These are phyloP conservation scores for Pelargonium fulgidum DNA, from an alignment of 441 rosid species.

Conservation along the genomic window DNA sequence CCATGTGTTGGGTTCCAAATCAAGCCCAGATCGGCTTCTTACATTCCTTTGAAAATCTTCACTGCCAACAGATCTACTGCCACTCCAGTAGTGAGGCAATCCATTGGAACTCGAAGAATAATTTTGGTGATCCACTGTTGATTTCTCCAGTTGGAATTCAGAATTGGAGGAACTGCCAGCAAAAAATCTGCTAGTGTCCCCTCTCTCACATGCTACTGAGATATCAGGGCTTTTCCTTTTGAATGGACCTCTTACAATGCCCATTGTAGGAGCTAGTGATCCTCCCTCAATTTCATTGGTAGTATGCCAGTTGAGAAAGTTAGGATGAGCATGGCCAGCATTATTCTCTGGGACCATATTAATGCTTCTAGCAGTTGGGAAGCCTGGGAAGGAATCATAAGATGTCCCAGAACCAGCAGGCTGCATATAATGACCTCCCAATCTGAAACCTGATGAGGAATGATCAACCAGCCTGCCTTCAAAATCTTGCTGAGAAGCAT, in stretches of 20 bases:
- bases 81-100: slow-evolving; percentile 20
- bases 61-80: slow-evolving; percentile 15
- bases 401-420: slow-evolving; percentile 18
- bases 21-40: slow-evolving; percentile 28
- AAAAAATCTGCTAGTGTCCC: slow-evolving; percentile 21
- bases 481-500: slow-evolving; percentile 15
- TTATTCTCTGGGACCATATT: slow-evolving; percentile 18
- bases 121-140: slow-evolving; percentile 20
- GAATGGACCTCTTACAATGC: slow-evolving; percentile 19
- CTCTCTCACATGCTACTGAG: slow-evolving; percentile 17
- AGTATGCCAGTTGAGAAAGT: slow-evolving; percentile 10
- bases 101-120: slow-evolving; percentile 19
- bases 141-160: slow-evolving; percentile 18
- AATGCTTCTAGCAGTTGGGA: slow-evolving; percentile 21
- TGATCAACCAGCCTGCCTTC: slow-evolving; percentile 18
- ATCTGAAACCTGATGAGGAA: slow-evolving; percentile 19
- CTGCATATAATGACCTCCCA: slow-evolving; percentile 18
- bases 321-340: slow-evolving; percentile 19
- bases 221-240: slow-evolving; percentile 26
- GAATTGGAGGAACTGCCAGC: slow-evolving; percentile 33
- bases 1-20: slow-evolving; percentile 24
- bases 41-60: slow-evolving; percentile 27
- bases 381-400: slow-evolving; percentile 19
- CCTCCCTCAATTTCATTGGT: slow-evolving; percentile 24
- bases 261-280: slow-evolving; percentile 18